phyloP scores from a whole-genome alignment of 306 rosid genomes.

The Castanea crenata region DNA sequence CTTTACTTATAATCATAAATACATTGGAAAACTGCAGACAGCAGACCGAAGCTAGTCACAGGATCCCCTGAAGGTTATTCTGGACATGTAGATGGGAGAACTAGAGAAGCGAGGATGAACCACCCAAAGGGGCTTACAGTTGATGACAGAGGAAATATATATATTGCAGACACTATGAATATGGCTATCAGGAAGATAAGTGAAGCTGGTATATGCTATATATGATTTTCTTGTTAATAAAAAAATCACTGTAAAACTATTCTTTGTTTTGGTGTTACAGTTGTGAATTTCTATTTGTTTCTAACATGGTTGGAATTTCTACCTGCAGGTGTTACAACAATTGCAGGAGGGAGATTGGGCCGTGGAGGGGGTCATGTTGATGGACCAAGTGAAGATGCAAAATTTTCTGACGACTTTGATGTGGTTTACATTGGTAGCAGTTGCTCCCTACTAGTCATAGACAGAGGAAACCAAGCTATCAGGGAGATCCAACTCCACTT shows the following conservation, averaged over 20 bases:
- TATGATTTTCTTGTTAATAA: too few species aligned
- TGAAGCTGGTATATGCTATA: slow-evolving; percentile 58
- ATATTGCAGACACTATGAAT: slow-evolving; percentile 81
- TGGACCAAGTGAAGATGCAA: slow-evolving; percentile 93
- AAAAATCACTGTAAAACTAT: not conserved
- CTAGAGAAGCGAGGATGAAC: slow-evolving; percentile 81
- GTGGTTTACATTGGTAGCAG: slow-evolving; percentile 91
- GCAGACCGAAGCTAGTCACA: slow-evolving; percentile 77
- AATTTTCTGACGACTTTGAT: slow-evolving; percentile 87
- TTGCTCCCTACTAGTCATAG: slow-evolving; percentile 79
- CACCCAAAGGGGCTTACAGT: slow-evolving; percentile 87
- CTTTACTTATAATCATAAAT: slow-evolving; percentile 12
- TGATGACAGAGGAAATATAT: slow-evolving; percentile 89
- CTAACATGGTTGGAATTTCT: slow-evolving; percentile 20
- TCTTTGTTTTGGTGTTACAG: slow-evolving; percentile 3
- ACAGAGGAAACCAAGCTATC: slow-evolving; percentile 80
- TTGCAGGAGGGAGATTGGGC: slow-evolving; percentile 86
- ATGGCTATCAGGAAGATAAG: slow-evolving; percentile 93
- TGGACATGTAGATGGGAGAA: slow-evolving; percentile 87
- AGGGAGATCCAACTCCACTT: slow-evolving; percentile 90
- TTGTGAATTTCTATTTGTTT: slow-evolving; percentile 2
- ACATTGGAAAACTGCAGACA: slow-evolving; percentile 56
- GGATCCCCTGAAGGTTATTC: slow-evolving; percentile 85
- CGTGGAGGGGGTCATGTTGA: slow-evolving; percentile 81
- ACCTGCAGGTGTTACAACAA: slow-evolving; percentile 76